A percentile compares a stretch with the other conserved stretches of the same genome.
These are phyloP conservation scores for Trametes versicolor DNA, from an alignment of 1,284 basidiomycete genomes.

Conservation along the genomic window DNA sequence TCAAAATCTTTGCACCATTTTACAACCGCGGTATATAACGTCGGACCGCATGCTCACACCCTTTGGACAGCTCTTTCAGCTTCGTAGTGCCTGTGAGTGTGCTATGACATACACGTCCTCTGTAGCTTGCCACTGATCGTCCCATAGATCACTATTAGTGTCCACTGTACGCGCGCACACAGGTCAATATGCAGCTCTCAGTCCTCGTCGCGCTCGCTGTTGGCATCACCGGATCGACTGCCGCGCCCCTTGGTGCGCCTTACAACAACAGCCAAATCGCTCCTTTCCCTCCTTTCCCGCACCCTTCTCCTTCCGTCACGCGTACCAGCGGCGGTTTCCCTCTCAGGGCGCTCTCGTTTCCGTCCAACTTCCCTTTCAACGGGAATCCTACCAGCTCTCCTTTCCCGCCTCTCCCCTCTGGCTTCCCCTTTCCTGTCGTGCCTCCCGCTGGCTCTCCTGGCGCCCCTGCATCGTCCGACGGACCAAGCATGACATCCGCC, in stretches of 20 bases:
- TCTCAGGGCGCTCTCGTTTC: slow-evolving; percentile 1
- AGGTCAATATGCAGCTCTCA: slow-evolving; percentile 10
- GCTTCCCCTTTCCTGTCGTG: slow-evolving; percentile 3
- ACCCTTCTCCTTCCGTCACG: neutral
- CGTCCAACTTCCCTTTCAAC: slow-evolving; percentile 12
- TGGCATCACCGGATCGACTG: slow-evolving; percentile 2
- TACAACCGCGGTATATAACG: neutral
- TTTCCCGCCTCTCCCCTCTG: slow-evolving; percentile 16
- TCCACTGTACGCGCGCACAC: neutral
- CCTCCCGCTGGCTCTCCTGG: neutral
- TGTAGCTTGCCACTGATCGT: no score
- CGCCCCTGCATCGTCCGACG: neutral
- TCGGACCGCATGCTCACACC: neutral
- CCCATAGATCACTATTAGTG: neutral
- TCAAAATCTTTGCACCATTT: neutral
- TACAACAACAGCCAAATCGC: slow-evolving; percentile 11
- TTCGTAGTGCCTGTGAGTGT: neutral
- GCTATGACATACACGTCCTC: neutral
- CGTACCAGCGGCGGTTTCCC: neutral
- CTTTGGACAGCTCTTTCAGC: neutral
- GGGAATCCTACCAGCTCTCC: slow-evolving; percentile 1
- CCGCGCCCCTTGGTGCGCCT: slow-evolving; percentile 9
- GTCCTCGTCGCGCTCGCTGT: slow-evolving; percentile 13
- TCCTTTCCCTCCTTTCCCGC: slow-evolving; percentile 5
- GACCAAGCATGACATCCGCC: neutral